Percentiles rank a stretch among this genome's conserved stretches.
Evolutionary conservation across 345 rosid genomes (phyloP).

Genomic region (Rhizophora mangle): DNA sequence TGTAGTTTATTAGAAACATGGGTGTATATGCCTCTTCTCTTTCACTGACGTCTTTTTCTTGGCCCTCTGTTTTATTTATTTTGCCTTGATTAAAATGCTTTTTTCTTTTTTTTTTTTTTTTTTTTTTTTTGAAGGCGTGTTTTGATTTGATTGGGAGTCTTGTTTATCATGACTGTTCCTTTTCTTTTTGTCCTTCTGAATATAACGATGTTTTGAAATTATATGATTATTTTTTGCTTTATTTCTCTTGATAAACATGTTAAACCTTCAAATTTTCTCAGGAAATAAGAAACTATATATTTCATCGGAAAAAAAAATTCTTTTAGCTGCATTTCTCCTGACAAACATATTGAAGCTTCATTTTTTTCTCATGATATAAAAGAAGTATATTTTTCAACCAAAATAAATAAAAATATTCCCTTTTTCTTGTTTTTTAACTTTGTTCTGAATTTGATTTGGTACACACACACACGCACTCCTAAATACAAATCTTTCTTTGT

Average conservation of each 20-base stretch:
- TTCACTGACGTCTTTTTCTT: not conserved
- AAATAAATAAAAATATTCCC: no score
- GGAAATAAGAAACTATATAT: no score
- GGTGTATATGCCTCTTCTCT: not conserved
- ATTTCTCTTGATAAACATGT: no score
- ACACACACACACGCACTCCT: not conserved
- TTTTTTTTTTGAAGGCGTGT: not conserved
- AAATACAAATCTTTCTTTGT: no score
- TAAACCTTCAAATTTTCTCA: no score
- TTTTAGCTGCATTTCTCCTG: no score
- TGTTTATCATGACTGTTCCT: not conserved
- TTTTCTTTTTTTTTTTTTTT: not conserved
- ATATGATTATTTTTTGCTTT: not conserved
- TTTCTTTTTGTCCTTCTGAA: not conserved
- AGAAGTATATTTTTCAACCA: not conserved
- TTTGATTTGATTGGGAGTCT: conserved; percentile 17
- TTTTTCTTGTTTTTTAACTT: not conserved
- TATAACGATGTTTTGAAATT: not conserved
- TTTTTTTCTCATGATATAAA: not conserved
- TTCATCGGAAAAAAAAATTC: no score
- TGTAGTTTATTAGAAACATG: not conserved
- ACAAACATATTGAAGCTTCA: no score
- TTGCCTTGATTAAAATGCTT: not conserved
- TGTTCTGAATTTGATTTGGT: not conserved
- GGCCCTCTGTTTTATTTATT: not conserved